Evolutionary conservation across 805 yeast genomes (phyloP).

Genomic region (Candida sakaeoensis): DNA sequence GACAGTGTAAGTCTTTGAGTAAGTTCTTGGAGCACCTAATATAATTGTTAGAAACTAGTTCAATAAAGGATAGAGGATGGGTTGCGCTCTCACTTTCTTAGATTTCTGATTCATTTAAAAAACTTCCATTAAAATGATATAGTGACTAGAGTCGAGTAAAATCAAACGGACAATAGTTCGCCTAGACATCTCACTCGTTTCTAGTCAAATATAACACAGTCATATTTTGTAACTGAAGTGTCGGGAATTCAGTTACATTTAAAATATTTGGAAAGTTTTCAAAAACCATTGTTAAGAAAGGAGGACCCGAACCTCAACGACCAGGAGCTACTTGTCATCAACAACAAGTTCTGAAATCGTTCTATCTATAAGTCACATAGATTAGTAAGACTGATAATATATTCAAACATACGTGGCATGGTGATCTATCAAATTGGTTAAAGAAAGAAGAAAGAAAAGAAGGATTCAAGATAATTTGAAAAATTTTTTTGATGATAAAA

Average conservation of each 20-base stretch:
- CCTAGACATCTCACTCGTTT: neutral
- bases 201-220: conserved; percentile 6
- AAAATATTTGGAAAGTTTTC: conserved; percentile 19
- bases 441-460: conserved; percentile 8
- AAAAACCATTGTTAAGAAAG: conserved; percentile 14
- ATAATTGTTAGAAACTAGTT: conserved; percentile 20
- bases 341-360: conserved; percentile 11
- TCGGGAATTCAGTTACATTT: conserved; percentile 76
- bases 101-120: too few relatives aligned
- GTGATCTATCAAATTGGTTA: conserved; percentile 23
- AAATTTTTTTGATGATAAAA: conserved; percentile 4
- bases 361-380: conserved; percentile 6
- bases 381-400: too few relatives aligned
- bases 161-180: conserved; percentile 5
- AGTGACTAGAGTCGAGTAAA: neutral
- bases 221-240: conserved; percentile 62
- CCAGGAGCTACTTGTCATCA: conserved; percentile 11
- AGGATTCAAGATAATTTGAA: conserved; percentile 12
- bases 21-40: conserved; percentile 96
- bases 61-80: neutral
- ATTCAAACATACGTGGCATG: conserved; percentile 61
- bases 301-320: conserved; percentile 75
- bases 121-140: conserved; percentile 8
- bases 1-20: conserved; percentile 99
- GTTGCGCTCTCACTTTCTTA: conserved; percentile 5